Percentiles rank a stretch among this genome's conserved stretches.
Evolutionary conservation across 305 asterid genomes (phyloP).

Genomic region (Caryopteris hybrid): DNA sequence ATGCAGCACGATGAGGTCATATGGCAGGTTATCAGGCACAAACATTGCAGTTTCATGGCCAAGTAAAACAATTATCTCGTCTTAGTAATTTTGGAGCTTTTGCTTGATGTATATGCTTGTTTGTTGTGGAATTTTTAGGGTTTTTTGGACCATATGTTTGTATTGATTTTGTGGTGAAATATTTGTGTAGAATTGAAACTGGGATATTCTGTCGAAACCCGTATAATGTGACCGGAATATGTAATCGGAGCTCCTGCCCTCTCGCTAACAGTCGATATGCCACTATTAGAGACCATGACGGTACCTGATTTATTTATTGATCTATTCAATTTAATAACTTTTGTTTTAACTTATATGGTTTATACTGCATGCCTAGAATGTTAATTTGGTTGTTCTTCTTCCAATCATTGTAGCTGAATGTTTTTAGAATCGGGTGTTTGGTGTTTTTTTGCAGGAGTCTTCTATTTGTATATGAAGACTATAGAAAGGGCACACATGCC

Average conservation of each 20-base stretch:
- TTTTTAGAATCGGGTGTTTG: neutral
- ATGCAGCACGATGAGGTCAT: constrained; percentile 99
- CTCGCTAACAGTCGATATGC: constrained; percentile 96
- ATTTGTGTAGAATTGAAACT: constrained; percentile 54
- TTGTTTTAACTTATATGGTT: neutral
- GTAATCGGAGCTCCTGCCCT: constrained; percentile 97
- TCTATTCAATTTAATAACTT: too few species aligned
- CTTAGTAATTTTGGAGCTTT: neutral
- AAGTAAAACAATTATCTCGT: constrained; percentile 39
- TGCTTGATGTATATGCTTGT: neutral
- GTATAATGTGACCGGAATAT: constrained; percentile 79
- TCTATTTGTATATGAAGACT: constrained; percentile 92
- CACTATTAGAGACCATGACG: constrained; percentile 86
- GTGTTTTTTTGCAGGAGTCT: constrained; percentile 56
- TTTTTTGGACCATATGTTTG: neutral
- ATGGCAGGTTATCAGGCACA: constrained; percentile 97
- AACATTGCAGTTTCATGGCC: constrained; percentile 95
- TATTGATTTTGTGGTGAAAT: neutral
- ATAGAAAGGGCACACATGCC: constrained; percentile 99
- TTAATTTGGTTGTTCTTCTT: neutral
- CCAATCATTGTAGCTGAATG: neutral
- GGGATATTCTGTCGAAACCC: constrained; percentile 88
- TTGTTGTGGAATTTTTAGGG: neutral
- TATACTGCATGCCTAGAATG: neutral
- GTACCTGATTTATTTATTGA: constrained; percentile 26